Evolutionary conservation across 805 yeast genomes (phyloP), one percentile per base, ranked within the genome.

Genomic region (Peterozyma xylosa): DNA sequence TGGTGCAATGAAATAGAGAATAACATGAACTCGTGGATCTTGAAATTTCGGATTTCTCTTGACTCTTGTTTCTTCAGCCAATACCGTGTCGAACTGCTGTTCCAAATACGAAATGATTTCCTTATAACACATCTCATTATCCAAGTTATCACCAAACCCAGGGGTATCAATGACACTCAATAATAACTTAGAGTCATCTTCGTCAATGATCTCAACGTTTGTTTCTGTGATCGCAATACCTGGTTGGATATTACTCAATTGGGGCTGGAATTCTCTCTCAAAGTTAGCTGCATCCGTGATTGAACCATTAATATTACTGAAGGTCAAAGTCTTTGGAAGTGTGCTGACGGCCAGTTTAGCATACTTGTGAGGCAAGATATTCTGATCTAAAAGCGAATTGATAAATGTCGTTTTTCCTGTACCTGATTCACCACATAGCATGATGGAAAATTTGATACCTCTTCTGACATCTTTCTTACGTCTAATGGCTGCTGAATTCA

Each of bases 1-100:
- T 33, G 91, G 83, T 41, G 83, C 78, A 50, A 85, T 74, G 56
- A 85, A 84, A 58, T 85, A 85, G 39, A 85, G 61, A 49, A 83
- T 74, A 7, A 78, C 80, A 57, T 85, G 93, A 36, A 85, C 86
- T 53, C 93, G 70, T 14, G 89, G 73, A 64, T 86, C 91, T 52
- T 75, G 81, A 56, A 83, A 80, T 50, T 86, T 70, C 21, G 96
- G 96, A 58, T 87, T 86, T 72, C 97, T 81, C 61, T 76, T 75
- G 50, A 89, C 86, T 50, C 91, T 73, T 1, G 93, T 85, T 60
- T 89, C 96, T 59, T 89, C 96, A 2, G 86, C 87, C 39, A 89
- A 71, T 0, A 86, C 88, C 45, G 73, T 67, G 58, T 83, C 90
- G 57, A 84, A 85, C 57, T 85, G 91, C 57, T 82, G 88, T 58